A percentile compares a stretch with the other conserved stretches of the same genome.
These are phyloP conservation scores for Penicillium thymicola DNA, from an alignment of 2,329 filamentous ascomycete genomes.

Conservation along the genomic window DNA sequence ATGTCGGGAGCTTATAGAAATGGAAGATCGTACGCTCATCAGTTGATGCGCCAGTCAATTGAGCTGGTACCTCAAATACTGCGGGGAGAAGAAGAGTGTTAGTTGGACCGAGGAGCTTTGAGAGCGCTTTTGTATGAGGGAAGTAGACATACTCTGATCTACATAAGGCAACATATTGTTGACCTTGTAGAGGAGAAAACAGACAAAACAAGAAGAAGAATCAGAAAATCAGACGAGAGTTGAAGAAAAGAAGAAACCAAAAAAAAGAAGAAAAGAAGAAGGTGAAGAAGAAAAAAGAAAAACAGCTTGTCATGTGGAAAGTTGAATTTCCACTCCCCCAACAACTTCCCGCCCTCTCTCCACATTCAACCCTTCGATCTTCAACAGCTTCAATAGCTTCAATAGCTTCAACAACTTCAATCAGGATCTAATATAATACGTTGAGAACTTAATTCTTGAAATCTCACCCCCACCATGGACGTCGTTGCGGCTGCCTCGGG, in stretches of 20 bases:
- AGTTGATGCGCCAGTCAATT: slow-evolving; percentile 58
- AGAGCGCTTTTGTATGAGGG: not conserved
- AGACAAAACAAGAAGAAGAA: slow-evolving; percentile 6
- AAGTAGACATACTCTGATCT: slow-evolving; percentile 50
- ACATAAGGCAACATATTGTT: slow-evolving; percentile 66
- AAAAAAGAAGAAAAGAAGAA: not conserved
- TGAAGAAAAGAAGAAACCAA: not conserved
- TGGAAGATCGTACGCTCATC: slow-evolving; percentile 55
- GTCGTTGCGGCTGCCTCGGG: slow-evolving; percentile 87
- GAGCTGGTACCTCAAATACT: slow-evolving; percentile 62
- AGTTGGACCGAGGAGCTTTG: slow-evolving; percentile 16
- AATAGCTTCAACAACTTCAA: not conserved
- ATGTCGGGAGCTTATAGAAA: not conserved
- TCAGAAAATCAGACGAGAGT: not conserved
- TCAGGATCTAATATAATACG: not conserved
- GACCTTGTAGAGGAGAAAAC: slow-evolving; percentile 4
- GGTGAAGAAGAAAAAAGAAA: not conserved
- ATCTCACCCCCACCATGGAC: slow-evolving; percentile 65
- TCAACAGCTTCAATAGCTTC: not conserved
- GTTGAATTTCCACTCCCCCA: slow-evolving; percentile 2
- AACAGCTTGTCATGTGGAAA: slow-evolving; percentile 16
- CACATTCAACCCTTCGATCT: slow-evolving; percentile 6
- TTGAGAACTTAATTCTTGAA: not conserved
- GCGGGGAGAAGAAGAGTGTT: slow-evolving; percentile 9
- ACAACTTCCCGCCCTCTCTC: slow-evolving; percentile 10